phyloP scores from a whole-genome alignment of 2,329 filamentous ascomycete genomes.

The Monilinia vaccinii-corymbosi region DNA sequence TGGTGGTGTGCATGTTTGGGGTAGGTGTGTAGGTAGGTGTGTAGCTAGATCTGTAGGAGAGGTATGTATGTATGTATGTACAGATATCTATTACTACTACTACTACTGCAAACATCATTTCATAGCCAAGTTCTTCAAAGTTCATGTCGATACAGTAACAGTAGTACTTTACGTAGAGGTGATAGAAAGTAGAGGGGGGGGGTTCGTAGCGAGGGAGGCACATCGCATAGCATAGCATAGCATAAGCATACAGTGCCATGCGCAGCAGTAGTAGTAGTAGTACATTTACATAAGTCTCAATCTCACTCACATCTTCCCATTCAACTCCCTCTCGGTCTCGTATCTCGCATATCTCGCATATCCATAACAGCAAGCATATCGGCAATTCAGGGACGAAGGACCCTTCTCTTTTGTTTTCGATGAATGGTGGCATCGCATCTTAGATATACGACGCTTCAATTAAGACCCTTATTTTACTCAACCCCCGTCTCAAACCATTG shows the following conservation, averaged over 20 bases:
- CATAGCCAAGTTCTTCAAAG: not conserved
- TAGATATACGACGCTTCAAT: no score
- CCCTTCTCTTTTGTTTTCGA: no score
- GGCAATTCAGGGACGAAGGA: no score
- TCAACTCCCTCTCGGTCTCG: not conserved
- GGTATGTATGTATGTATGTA: not conserved
- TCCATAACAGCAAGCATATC: not conserved
- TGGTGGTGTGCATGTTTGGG: not conserved
- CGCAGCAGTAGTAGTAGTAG: no score
- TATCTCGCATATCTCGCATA: not conserved
- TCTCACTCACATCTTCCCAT: no score
- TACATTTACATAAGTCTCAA: not conserved
- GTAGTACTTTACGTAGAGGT: no score
- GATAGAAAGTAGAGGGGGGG: no score
- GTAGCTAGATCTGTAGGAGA: no score
- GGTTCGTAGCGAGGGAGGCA: not conserved
- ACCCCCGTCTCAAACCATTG: no score
- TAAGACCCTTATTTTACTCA: no score
- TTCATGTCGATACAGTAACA: not conserved
- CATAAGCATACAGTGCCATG: not conserved
- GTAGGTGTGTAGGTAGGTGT: no score
- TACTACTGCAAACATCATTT: not conserved
- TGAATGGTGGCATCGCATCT: no score
- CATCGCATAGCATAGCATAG: slow-evolving; percentile 4
- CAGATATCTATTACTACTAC: not conserved